These are phyloP conservation scores for Penicillium hesseltinei DNA, from an alignment of 2,329 filamentous ascomycete species.

Conservation along the genomic window DNA sequence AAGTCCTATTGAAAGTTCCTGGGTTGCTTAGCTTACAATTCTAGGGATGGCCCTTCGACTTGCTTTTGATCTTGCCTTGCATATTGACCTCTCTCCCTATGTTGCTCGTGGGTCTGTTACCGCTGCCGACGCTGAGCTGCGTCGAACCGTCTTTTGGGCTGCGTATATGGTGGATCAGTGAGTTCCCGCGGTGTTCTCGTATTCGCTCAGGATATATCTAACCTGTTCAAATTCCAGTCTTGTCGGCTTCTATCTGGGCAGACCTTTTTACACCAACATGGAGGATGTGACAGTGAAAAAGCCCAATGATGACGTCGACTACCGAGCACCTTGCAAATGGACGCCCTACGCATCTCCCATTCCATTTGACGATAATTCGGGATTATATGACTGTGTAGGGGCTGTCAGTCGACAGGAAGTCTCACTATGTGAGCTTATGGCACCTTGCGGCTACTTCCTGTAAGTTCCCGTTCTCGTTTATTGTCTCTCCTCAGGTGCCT, in stretches of 20 bases:
- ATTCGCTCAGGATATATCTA: background rate
- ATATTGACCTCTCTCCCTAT: constrained; percentile 25
- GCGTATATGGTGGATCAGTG: constrained; percentile 34
- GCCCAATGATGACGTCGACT: constrained; percentile 17
- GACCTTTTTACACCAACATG: constrained; percentile 36
- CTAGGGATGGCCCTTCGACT: constrained; percentile 38
- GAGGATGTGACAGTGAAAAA: constrained; percentile 38
- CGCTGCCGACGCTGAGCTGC: constrained; percentile 22
- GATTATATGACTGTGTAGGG: background rate
- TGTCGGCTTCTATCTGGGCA: constrained; percentile 38
- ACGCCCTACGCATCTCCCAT: constrained; percentile 18
- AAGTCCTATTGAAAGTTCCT: background rate
- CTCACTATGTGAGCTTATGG: constrained; percentile 33
- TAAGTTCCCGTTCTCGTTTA: constrained; percentile 6
- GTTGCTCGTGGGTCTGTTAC: constrained; percentile 15
- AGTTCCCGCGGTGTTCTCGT: background rate
- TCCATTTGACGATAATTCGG: background rate
- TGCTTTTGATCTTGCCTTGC: constrained; percentile 37
- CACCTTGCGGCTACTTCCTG: constrained; percentile 31
- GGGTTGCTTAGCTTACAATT: background rate
- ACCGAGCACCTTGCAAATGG: constrained; percentile 18
- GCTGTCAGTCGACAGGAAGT: constrained; percentile 20
- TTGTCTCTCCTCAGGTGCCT: background rate
- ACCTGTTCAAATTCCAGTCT: constrained; percentile 16
- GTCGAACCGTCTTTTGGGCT: constrained; percentile 40